These are phyloP conservation scores for Pittosporum tobira DNA, from an alignment of 129 eudicot species.

Conservation along the genomic window DNA sequence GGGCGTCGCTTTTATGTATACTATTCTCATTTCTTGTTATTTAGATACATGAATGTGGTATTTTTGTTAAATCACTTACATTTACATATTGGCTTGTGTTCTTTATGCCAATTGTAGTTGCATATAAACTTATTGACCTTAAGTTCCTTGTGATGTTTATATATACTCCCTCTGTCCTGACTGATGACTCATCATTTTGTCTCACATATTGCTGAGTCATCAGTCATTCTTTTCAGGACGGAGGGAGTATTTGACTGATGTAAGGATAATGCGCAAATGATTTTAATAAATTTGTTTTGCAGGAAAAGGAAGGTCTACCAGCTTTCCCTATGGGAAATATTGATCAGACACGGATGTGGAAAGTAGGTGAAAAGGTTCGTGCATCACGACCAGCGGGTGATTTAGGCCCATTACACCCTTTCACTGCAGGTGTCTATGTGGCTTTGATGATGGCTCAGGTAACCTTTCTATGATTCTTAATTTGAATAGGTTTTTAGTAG, in stretches of 20 bases:
- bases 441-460: conserved; percentile 99
- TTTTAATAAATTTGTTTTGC: conserved; percentile 10
- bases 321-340: conserved; percentile 99
- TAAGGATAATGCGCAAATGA: not conserved
- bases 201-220: no score
- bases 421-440: conserved; percentile 98
- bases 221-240: no score
- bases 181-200: no score
- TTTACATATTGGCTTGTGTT: not conserved
- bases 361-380: conserved; percentile 83
- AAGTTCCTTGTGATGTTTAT: not conserved
- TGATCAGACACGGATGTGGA: conserved; percentile 98
- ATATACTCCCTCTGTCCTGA: no score
- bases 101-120: not conserved
- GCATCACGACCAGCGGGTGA: conserved; percentile 79
- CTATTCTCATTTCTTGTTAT: not conserved
- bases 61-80: not conserved
- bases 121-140: no score
- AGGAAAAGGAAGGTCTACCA: conserved; percentile 96
- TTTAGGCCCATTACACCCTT: conserved; percentile 85
- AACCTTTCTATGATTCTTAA: not conserved
- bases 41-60: not conserved
- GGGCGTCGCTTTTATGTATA: conserved; percentile 91
- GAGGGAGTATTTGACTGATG: not conserved
- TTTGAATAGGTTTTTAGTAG: not conserved